Base-by-base conservation (phyloP, 768 basidiomycete genomes). In the Phlegmacium glaucopus region DNA sequence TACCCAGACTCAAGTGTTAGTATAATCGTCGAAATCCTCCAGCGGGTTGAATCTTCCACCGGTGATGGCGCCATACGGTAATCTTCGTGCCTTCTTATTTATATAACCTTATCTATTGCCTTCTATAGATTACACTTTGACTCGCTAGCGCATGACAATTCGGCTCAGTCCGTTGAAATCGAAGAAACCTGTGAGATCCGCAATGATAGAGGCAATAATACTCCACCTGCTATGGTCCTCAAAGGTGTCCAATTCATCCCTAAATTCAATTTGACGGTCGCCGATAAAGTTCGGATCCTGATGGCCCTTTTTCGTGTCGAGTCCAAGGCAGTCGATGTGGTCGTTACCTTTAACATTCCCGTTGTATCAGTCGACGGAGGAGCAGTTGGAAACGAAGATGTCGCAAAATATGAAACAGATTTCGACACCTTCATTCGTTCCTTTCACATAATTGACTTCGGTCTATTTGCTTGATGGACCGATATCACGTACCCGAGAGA, bases 121-220 rank as follows among this genome's bases (percentile, higher is more conserved):
- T 39, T 43, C 42, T 44, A 13, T 65, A 99, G 95, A 64, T 93
- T 86, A 58, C 94, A 96, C 69, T 96, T 96, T 54, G 77, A 83
- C 44, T 86, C 93, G 1, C 67, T 98, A 37, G 94, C 94, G 10
- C 83, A 95, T 58, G 96, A 98, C 68, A 98, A 96, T 61, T 71
- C 77, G 17, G 90, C 95, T 6, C 53, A 65, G 35, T 74, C 74
- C 9, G 67, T 71, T 9, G 61, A 62, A 17, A 74, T 93, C 15
- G 49, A 74, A 15, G 61, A 60, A 2, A 63, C 81, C 22, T 48
- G 52, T n/a, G 57, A 70, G 3, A 51, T 75, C 28, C 59, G 50
- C 62, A 44, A 79, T 57, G 62, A 68, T 54, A 61, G 67, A 55
- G 67, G 68, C 22, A 78, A 77, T 55, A 50, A 57, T 9, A 87